Evolutionary conservation across 2,329 filamentous ascomycete species (phyloP).

Genomic region (Fusarium setosum): DNA sequence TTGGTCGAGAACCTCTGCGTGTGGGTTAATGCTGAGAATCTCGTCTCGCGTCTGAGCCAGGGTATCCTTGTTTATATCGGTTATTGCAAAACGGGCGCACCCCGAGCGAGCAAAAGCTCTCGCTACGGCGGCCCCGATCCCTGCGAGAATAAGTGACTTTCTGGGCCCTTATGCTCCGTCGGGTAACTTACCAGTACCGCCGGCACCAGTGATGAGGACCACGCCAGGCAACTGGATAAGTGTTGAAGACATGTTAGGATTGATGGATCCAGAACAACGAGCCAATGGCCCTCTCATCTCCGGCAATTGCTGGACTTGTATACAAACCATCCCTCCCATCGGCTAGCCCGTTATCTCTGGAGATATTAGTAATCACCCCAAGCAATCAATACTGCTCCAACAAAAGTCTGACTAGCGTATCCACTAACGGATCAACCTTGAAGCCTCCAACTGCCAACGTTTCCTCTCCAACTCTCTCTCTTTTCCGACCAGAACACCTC

Average conservation of each 20-base stretch:
- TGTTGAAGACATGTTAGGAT: background rate
- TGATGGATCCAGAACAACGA: background rate
- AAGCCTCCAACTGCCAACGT: slow-evolving; percentile 8
- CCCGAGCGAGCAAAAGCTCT: background rate
- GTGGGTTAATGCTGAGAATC: background rate
- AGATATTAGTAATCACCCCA: background rate
- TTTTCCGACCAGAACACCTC: background rate
- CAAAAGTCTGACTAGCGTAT: background rate
- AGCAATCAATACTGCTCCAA: background rate
- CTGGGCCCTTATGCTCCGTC: background rate
- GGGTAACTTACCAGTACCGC: background rate
- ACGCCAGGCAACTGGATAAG: slow-evolving; percentile 54
- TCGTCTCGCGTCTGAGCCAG: background rate
- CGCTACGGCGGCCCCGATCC: background rate
- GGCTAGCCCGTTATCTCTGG: slow-evolving; percentile 1
- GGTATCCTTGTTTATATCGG: background rate
- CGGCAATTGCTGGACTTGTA: background rate
- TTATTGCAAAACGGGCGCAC: background rate
- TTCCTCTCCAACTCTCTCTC: slow-evolving; percentile 17
- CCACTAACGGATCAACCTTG: background rate
- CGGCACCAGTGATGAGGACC: slow-evolving; percentile 58
- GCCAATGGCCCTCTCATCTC: background rate
- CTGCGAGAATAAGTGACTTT: background rate
- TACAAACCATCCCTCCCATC: background rate
- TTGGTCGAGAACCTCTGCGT: background rate